Percentiles rank a stretch among this genome's conserved stretches.
Evolutionary conservation across 1,139 yeast genomes (phyloP).

Genomic region (Kluyveromyces marxianus): DNA sequence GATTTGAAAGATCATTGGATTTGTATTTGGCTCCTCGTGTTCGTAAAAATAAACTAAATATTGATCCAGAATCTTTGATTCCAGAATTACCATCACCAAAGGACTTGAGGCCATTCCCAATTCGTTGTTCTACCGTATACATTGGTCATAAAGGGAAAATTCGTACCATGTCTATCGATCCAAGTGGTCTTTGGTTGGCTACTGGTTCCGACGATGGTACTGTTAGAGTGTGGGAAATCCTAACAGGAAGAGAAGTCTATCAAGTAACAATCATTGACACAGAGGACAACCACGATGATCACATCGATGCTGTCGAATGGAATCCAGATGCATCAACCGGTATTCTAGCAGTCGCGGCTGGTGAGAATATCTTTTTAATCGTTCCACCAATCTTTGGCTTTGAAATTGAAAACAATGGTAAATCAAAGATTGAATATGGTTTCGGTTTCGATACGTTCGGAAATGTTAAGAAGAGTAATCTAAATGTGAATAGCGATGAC

Average conservation of each 20-base stretch:
- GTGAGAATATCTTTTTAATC: conserved; percentile 67
- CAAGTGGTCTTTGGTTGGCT: conserved; percentile 89
- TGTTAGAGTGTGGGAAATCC: conserved; percentile 91
- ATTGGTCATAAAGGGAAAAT: conserved; percentile 80
- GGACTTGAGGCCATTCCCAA: conserved; percentile 97
- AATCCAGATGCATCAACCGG: conserved; percentile 72
- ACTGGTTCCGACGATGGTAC: conserved; percentile 97
- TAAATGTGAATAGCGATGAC: conserved; percentile 38
- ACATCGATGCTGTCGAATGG: conserved; percentile 82
- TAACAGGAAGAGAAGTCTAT: conserved; percentile 91
- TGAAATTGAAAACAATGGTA: conserved; percentile 77
- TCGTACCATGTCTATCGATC: conserved; percentile 77
- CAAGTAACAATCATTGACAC: conserved; percentile 43
- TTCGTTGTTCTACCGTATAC: conserved; percentile 75
- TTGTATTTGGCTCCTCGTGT: conserved; percentile 94
- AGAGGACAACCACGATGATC: conserved; percentile 48
- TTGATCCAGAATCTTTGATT: conserved; percentile 91
- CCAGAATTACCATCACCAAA: conserved; percentile 97
- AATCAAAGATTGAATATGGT: conserved; percentile 75
- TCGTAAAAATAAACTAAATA: conserved; percentile 81
- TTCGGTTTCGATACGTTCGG: conserved; percentile 86
- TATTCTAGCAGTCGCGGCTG: conserved; percentile 75
- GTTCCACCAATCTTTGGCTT: conserved; percentile 91
- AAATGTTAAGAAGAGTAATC: conserved; percentile 42
- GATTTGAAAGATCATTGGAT: conserved; percentile 90